Percentiles rank a stretch among this genome's conserved stretches.
Evolutionary conservation across 495 filamentous ascomycete species (phyloP).

Genomic region (Daldinia decipiens): DNA sequence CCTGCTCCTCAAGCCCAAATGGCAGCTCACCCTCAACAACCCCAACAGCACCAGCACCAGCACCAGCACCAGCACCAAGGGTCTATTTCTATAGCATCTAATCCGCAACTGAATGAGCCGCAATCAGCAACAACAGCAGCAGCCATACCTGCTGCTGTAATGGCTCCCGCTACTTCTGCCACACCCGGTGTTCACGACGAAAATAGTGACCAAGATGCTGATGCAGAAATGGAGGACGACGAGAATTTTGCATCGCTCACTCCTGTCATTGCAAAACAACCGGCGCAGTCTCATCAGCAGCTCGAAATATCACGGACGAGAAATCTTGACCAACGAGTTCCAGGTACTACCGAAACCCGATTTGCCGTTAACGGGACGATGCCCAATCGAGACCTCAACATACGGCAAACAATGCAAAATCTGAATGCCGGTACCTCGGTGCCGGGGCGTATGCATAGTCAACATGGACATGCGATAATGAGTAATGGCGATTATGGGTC

Average conservation of each 20-base stretch:
- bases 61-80: conserved; percentile 23
- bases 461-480: conserved; percentile 45
- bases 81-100: conserved; percentile 30
- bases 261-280: conserved; percentile 34
- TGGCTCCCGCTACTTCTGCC: conserved; percentile 15
- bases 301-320: conserved; percentile 46
- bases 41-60: conserved; percentile 25
- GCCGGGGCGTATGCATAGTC: conserved; percentile 38
- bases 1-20: conserved; percentile 14
- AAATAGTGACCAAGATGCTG: conserved; percentile 55
- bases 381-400: conserved; percentile 38
- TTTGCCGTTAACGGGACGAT: conserved; percentile 40
- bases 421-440: conserved; percentile 40
- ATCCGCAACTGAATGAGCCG: conserved; percentile 13
- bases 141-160: conserved; percentile 24
- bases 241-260: conserved; percentile 48
- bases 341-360: conserved; percentile 29
- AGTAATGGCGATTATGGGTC: conserved; percentile 46
- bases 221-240: conserved; percentile 55
- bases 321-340: conserved; percentile 30
- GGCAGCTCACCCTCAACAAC: conserved; percentile 25
- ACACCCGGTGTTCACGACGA: conserved; percentile 46
- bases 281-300: conserved; percentile 37
- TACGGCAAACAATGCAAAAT: conserved; percentile 47
- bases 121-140: conserved; percentile 18